A percentile compares a stretch with the other conserved stretches of the same genome.
These are phyloP conservation scores for Podochytrium sp. DNA, from an alignment of 192 early-diverging fungal species.

Conservation along the genomic window DNA sequence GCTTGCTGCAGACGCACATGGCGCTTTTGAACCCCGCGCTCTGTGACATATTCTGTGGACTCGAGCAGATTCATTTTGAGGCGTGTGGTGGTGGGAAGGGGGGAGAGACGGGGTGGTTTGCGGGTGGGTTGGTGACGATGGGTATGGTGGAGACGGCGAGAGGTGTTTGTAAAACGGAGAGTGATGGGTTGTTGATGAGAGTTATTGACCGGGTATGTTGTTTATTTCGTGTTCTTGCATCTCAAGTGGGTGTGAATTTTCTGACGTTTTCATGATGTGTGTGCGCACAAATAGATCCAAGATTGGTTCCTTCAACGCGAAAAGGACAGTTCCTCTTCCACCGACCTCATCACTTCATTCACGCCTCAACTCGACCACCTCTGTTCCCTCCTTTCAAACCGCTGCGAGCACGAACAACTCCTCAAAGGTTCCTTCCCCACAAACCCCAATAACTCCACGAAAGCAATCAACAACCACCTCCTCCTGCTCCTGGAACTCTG, in stretches of 20 bases:
- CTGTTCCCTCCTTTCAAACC: background rate
- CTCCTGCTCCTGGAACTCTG: slow-evolving; percentile 14
- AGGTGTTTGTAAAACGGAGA: background rate
- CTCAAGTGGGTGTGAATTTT: background rate
- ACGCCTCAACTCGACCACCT: background rate
- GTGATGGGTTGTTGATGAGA: background rate
- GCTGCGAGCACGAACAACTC: background rate
- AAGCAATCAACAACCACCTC: no score
- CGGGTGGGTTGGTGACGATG: background rate
- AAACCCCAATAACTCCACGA: no score
- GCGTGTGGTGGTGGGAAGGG: background rate
- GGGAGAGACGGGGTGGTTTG: background rate
- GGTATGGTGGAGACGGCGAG: background rate
- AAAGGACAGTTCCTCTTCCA: background rate
- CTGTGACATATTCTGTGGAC: background rate
- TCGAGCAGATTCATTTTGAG: background rate
- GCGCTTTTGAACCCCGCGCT: background rate
- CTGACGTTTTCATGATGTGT: background rate
- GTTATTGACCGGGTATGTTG: slow-evolving; percentile 3
- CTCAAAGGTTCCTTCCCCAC: background rate
- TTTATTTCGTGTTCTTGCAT: no score
- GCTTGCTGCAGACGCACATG: background rate
- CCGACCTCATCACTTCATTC: slow-evolving; percentile 3
- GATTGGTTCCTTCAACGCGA: background rate
- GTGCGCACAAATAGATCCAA: slow-evolving; percentile 1